Evolutionary conservation across 2,329 filamentous ascomycete genomes (phyloP).

Genomic region (Gnomoniopsis sp.): DNA sequence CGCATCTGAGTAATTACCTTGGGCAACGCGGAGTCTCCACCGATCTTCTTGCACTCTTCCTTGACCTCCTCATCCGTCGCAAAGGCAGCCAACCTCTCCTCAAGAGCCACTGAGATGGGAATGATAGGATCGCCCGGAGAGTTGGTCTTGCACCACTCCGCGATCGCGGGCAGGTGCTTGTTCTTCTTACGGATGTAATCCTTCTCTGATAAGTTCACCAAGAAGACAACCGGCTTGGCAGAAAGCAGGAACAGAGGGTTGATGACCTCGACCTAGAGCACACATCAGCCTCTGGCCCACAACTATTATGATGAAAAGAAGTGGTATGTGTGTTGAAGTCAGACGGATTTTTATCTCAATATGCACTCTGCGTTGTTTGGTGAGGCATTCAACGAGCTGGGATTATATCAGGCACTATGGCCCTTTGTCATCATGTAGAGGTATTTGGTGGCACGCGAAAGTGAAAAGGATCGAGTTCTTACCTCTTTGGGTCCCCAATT

Average conservation of each 20-base stretch:
- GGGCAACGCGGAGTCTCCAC: constrained; percentile 82
- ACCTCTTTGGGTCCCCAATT: constrained; percentile 94
- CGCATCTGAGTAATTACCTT: constrained; percentile 94
- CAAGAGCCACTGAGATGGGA: constrained; percentile 87
- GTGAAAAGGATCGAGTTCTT: constrained; percentile 38
- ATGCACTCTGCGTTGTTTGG: constrained; percentile 70
- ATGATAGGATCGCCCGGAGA: constrained; percentile 86
- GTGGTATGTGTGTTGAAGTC: constrained; percentile 37
- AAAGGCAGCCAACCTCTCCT: constrained; percentile 84
- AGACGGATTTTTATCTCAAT: constrained; percentile 84
- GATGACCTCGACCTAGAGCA: constrained; percentile 83
- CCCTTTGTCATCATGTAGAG: constrained; percentile 95
- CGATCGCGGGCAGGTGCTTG: constrained; percentile 93
- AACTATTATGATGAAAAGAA: constrained; percentile 8
- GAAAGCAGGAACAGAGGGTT: constrained; percentile 94
- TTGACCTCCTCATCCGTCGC: constrained; percentile 71
- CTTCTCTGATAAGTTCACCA: constrained; percentile 95
- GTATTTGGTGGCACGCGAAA: constrained; percentile 4
- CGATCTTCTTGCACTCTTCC: constrained; percentile 86
- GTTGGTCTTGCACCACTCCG: constrained; percentile 92
- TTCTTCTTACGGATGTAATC: constrained; percentile 99
- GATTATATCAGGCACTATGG: constrained; percentile 90
- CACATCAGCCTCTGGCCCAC: constrained; percentile 26
- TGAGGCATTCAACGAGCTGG: constrained; percentile 99
- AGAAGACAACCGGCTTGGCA: constrained; percentile 94